phyloP scores from a whole-genome alignment of 1,284 basidiomycete genomes.

The Puccinia hordei region DNA sequence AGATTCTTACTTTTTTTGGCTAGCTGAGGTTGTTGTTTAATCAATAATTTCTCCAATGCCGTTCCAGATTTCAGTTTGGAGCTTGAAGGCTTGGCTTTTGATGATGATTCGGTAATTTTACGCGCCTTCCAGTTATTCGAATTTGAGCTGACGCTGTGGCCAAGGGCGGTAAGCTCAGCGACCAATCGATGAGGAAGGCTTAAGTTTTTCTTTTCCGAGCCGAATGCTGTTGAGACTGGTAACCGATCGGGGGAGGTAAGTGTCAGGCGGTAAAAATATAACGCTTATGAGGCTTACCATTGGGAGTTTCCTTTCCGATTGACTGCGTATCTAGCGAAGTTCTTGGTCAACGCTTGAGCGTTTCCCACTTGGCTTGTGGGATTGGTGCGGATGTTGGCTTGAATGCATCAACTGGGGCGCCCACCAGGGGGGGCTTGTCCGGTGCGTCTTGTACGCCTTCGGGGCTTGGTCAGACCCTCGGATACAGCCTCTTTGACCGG shows the following conservation, averaged over 20 bases:
- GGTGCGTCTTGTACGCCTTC: too few relatives aligned
- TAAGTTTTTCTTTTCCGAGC: conserved; percentile 21
- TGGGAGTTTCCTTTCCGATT: too few relatives aligned
- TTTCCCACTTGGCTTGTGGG: too few relatives aligned
- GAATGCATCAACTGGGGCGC: too few relatives aligned
- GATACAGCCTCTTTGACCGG: too few relatives aligned
- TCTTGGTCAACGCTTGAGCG: too few relatives aligned
- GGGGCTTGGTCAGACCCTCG: too few relatives aligned
- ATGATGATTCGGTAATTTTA: neutral
- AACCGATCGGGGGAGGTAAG: neutral
- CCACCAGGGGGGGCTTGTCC: too few relatives aligned
- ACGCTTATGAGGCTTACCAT: too few relatives aligned
- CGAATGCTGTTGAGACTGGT: conserved; percentile 1
- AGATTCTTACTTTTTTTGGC: conserved; percentile 2
- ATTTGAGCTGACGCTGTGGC: conserved; percentile 17
- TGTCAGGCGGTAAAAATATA: neutral
- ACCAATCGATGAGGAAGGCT: conserved; percentile 40
- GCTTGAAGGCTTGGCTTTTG: conserved; percentile 4
- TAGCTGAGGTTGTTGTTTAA: conserved; percentile 20
- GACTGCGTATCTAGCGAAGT: too few relatives aligned
- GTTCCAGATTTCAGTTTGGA: conserved; percentile 24
- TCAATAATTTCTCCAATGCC: conserved; percentile 23
- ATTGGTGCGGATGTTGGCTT: too few relatives aligned
- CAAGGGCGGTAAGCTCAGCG: conserved; percentile 48
- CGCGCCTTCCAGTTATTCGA: neutral